Base-by-base conservation (phyloP, 1,139 yeast genomes). In the Zhuliangozyma blackwelliae region DNA sequence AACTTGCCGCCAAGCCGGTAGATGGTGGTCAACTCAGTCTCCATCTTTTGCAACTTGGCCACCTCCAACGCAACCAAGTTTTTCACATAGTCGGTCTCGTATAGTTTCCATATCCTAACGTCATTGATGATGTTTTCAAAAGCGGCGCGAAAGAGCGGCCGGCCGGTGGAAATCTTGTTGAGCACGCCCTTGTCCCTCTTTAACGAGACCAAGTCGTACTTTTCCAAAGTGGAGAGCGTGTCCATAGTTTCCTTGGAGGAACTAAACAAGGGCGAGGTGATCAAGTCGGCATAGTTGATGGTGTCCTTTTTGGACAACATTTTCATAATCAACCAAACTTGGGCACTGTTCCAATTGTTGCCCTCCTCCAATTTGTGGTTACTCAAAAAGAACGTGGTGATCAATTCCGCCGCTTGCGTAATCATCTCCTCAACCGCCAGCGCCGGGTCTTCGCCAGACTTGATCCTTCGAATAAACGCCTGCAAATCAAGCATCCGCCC, bases 401-500 rank as follows among this genome's bases (percentile, higher is more conserved):
- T 77, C 54, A 92, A 97, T 49, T 88, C 90, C 3, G 94, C 81
- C 0, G 96, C 83, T 57, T 89, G 96, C 26, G 68, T 72, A 7
- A 88, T 74, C 83, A 92, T 84, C 47, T 88, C 94, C 5, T 72
- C 61, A 32, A 89, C 64, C 0, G 98, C 97, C 36, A 74, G 82
- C 16, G 61, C 52, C 1, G 96, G 95, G 9, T 76, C 57, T 55
- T 92, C 97, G 2, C 98, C 98, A 0, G 92, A 79, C 49, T 80
- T 82, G 19, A 92, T 75, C 37, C 97, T 82, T 51, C 97, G 77
- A 0, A 85, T 84, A 61, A 88, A 88, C 13, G 95, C 82, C 59
- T 92, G 97, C 39, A 92, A 69, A 55, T 92, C 98, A 38, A 90
- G 72, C 90, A 92, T 85, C 46, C 98, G 77, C 29, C 98, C 98